These are phyloP conservation scores for Irpex lacteus DNA, from an alignment of 1,284 basidiomycete species.

Conservation along the genomic window DNA sequence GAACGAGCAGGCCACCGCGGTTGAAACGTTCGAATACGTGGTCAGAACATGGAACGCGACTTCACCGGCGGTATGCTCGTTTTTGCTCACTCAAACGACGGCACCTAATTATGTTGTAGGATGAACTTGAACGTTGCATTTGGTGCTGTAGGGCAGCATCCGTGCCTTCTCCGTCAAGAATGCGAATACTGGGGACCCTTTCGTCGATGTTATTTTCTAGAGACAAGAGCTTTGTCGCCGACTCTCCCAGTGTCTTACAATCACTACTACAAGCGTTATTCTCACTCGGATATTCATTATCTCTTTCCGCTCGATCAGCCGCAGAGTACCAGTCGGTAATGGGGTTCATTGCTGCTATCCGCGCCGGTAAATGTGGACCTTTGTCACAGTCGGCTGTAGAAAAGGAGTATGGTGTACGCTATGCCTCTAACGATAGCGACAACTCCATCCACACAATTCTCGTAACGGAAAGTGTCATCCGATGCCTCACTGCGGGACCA, in stretches of 20 bases:
- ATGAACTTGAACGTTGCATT: conserved; percentile 52
- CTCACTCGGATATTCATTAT: conserved; percentile 41
- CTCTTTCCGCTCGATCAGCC: conserved; percentile 17
- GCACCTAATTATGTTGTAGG: conserved; percentile 27
- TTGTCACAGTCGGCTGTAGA: conserved; percentile 30
- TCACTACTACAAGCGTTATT: conserved; percentile 52
- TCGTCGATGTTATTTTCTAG: conserved; percentile 47
- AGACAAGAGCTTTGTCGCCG: conserved; percentile 40
- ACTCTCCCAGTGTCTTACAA: conserved; percentile 47
- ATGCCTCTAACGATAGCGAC: conserved; percentile 29
- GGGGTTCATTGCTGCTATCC: conserved; percentile 28
- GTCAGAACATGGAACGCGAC: conserved; percentile 52
- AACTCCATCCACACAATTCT: conserved; percentile 25
- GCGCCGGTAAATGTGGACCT: conserved; percentile 29
- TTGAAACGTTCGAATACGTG: conserved; percentile 60
- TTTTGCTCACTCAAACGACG: neutral
- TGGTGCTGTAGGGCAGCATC: conserved; percentile 66
- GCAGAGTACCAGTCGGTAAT: conserved; percentile 27
- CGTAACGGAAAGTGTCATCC: conserved; percentile 33
- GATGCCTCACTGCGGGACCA: conserved; percentile 34
- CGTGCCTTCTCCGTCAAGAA: conserved; percentile 38
- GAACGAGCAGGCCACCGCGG: conserved; percentile 52
- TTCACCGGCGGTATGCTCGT: conserved; percentile 42
- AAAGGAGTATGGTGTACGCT: conserved; percentile 34
- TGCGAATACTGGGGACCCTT: conserved; percentile 47